phyloP scores from a whole-genome alignment of 2,329 filamentous ascomycete species.

The Chrysoporthe puriensis region DNA sequence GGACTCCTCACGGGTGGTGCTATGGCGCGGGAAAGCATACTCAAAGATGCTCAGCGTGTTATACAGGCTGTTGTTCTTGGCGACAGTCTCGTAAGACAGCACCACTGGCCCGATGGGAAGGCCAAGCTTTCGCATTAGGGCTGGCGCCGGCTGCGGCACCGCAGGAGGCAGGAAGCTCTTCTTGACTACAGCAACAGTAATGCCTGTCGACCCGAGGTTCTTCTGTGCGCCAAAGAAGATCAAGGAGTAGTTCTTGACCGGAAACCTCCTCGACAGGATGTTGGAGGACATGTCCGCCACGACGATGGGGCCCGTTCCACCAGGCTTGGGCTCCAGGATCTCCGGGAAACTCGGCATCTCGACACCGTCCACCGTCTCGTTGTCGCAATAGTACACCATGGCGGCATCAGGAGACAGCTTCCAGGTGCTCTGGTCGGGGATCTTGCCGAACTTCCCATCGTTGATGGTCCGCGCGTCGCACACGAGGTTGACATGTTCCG shows the following conservation, averaged over 20 bases:
- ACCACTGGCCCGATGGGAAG: constrained; percentile 80
- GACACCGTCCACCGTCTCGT: constrained; percentile 92
- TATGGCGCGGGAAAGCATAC: constrained; percentile 44
- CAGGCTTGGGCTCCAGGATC: constrained; percentile 57
- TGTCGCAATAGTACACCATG: constrained; percentile 88
- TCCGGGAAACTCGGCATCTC: constrained; percentile 81
- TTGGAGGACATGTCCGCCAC: constrained; percentile 95
- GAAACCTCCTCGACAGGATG: constrained; percentile 80
- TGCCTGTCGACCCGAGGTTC: constrained; percentile 84
- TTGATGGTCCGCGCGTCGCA: constrained; percentile 68
- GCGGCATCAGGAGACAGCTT: constrained; percentile 69
- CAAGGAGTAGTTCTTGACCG: constrained; percentile 76
- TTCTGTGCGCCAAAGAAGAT: constrained; percentile 96
- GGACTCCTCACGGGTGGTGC: neutral
- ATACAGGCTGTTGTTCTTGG: constrained; percentile 93
- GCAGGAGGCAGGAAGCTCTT: constrained; percentile 76
- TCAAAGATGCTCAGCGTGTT: constrained; percentile 95
- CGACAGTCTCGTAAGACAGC: constrained; percentile 80
- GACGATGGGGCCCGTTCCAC: constrained; percentile 72
- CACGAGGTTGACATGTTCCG: constrained; percentile 79
- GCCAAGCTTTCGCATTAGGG: constrained; percentile 72
- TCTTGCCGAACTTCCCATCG: constrained; percentile 82
- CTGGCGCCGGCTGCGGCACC: constrained; percentile 65
- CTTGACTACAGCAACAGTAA: constrained; percentile 84
- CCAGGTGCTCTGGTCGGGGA: constrained; percentile 79